phyloP scores from a whole-genome alignment of 202 grass and related monocot genomes.

The Bolboschoenoplectus hybrid region DNA sequence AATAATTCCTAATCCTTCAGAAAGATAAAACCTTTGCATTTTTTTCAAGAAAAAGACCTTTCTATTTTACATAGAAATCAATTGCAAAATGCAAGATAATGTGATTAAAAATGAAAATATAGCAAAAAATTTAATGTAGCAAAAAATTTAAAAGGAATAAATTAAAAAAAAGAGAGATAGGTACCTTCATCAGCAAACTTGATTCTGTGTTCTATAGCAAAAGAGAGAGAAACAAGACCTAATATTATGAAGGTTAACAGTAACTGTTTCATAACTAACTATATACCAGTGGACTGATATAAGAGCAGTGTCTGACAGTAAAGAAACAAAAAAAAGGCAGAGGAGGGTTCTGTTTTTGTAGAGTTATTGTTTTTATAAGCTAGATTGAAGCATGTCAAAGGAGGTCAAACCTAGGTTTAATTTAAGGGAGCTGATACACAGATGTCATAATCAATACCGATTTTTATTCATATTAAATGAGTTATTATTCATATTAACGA shows the following conservation, averaged over 20 bases:
- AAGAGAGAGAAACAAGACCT: constrained; percentile 18
- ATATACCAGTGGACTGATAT: background rate
- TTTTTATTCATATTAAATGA: too few relatives aligned
- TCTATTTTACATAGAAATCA: background rate
- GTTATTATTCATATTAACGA: too few relatives aligned
- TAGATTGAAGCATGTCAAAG: constrained; percentile 33
- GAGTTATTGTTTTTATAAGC: constrained; percentile 37
- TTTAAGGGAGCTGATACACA: too few relatives aligned
- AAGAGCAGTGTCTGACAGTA: constrained; percentile 9
- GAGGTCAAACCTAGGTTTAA: constrained; percentile 33
- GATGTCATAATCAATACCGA: too few relatives aligned
- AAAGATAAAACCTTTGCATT: background rate
- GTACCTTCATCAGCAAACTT: constrained; percentile 30
- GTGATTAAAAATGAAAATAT: background rate
- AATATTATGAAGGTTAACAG: constrained; percentile 9
- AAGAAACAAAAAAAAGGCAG: constrained; percentile 8
- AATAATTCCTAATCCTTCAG: background rate
- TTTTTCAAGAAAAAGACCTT: background rate
- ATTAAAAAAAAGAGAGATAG: background rate
- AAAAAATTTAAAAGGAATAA: background rate
- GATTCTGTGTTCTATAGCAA: background rate
- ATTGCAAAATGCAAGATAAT: background rate
- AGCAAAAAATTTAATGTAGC: too few relatives aligned
- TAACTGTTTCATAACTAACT: constrained; percentile 30
- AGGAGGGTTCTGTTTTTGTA: background rate